A percentile compares a stretch with the other conserved stretches of the same genome.
These are phyloP conservation scores for Arachnopeziza araneosa DNA, from an alignment of 2,329 filamentous ascomycete genomes.

Conservation along the genomic window DNA sequence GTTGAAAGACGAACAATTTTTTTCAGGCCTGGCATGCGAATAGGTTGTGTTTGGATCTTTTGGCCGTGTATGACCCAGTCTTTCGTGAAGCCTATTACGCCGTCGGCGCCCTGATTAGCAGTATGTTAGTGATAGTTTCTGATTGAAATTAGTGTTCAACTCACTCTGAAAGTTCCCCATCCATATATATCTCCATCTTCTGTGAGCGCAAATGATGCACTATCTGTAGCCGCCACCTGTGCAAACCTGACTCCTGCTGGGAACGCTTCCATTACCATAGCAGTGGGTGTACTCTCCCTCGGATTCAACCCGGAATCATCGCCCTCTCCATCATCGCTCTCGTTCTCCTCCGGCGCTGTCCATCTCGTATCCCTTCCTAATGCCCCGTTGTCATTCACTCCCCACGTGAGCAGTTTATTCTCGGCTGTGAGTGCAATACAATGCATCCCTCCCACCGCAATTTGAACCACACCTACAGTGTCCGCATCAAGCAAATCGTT, in stretches of 20 bases:
- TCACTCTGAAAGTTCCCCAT: conserved; percentile 73
- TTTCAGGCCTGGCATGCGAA: conserved; percentile 50
- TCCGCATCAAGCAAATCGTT: conserved; percentile 54
- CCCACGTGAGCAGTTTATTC: conserved; percentile 78
- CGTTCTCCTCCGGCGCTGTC: conserved; percentile 55
- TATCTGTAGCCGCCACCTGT: conserved; percentile 68
- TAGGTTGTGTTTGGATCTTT: conserved; percentile 29
- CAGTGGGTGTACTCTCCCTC: conserved; percentile 34
- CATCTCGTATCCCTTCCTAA: conserved; percentile 69
- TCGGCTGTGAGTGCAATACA: conserved; percentile 68
- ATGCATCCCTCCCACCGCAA: conserved; percentile 80
- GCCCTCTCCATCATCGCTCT: conserved; percentile 42
- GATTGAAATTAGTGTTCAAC: conserved; percentile 17
- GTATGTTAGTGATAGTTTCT: not conserved
- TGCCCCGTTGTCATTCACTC: conserved; percentile 78
- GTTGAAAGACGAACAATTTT: conserved; percentile 47
- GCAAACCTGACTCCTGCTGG: conserved; percentile 47
- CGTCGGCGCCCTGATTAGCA: conserved; percentile 49
- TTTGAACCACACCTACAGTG: conserved; percentile 61
- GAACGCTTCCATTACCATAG: conserved; percentile 55
- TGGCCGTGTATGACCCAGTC: conserved; percentile 2
- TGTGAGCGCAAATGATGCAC: conserved; percentile 69
- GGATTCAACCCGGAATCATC: conserved; percentile 54
- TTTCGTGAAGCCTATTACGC: conserved; percentile 49
- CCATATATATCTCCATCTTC: conserved; percentile 72